Evolutionary conservation across 2,329 filamentous ascomycete genomes (phyloP), one percentile per base, ranked within the genome.

Genomic region (Colletotrichum gigasporum): DNA sequence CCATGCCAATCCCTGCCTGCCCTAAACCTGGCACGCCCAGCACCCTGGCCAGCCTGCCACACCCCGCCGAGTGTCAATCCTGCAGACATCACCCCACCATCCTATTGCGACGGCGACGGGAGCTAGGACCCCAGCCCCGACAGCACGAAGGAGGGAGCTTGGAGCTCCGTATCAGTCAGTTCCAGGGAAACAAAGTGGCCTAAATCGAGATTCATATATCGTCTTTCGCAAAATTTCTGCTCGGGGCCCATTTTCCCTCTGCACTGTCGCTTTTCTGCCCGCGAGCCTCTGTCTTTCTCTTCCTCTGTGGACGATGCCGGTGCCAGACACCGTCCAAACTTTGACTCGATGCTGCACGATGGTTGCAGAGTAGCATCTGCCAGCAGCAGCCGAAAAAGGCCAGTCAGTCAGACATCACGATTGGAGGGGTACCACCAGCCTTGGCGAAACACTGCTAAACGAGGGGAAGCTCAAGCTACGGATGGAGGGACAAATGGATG

Each of bases 31-130:
- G 30, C 60, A 47, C 18, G 11, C 16, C 34, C 9, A 10, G 16
- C 20, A 34, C 24, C 32, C 39, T 22, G 41, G 47, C 52, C 50
- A 53, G 34, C 18, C 52, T 42, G 28, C 20, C 42, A 41, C 26
- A 28, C 60, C 45, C 60, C 59, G 37, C 53, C 53, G 37, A 63
- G 55, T 64, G 48, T 54, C 48, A 64, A 61, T 64, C 61, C 56
- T 61, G 61, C 61, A 61, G 48, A 64, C 56, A 64, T 64, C 61
- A 64, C 56, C 61, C 61, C 61, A 64, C 61, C 48, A 52, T 48
- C 34, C 22, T 14, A 22, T 42, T 14, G 18, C 32, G 11, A 14
- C 30, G 18, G 35, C 32, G 20, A 24, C 48, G 55, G 61, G 41
- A 64, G 61, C 61, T 64, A 48, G 55, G 61, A 52, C 61, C 45